phyloP scores from a whole-genome alignment of 345 rosid genomes.

The Rhodamnia rubescens region DNA sequence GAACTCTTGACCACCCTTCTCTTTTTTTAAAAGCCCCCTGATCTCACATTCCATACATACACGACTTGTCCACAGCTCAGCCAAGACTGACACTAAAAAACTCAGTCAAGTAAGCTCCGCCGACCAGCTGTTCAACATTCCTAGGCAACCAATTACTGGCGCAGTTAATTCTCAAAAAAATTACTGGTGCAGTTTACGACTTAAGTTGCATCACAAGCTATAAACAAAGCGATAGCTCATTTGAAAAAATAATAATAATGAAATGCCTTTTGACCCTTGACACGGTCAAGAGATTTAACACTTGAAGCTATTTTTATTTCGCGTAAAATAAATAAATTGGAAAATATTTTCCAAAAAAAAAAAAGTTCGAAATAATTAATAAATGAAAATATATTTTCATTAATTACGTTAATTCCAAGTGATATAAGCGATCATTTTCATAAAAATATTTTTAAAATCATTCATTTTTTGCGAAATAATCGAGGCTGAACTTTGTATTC shows the following conservation, averaged over 20 bases:
- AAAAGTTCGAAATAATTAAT: too few relatives aligned
- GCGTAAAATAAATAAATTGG: too few relatives aligned
- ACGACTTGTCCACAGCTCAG: not conserved
- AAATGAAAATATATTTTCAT: too few relatives aligned
- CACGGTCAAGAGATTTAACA: not conserved
- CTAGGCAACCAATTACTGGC: too few relatives aligned
- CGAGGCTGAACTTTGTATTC: not conserved
- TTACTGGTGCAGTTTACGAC: too few relatives aligned
- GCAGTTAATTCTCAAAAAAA: too few relatives aligned
- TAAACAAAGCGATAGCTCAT: not conserved
- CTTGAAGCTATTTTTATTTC: too few relatives aligned
- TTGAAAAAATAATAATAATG: not conserved
- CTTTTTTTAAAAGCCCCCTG: not conserved
- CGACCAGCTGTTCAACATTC: not conserved
- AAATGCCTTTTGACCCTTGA: not conserved
- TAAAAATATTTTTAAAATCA: too few relatives aligned
- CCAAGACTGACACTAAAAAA: not conserved
- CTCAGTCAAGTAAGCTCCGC: not conserved
- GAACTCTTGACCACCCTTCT: not conserved
- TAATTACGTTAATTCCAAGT: too few relatives aligned
- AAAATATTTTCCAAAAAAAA: too few relatives aligned
- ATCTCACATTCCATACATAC: not conserved
- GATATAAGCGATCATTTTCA: too few relatives aligned
- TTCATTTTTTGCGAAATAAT: too few relatives aligned
- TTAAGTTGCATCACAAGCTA: not conserved